Conservation (phyloP, 192 early-diverging fungal genomes). For the Kappamyces sp. region DNA sequence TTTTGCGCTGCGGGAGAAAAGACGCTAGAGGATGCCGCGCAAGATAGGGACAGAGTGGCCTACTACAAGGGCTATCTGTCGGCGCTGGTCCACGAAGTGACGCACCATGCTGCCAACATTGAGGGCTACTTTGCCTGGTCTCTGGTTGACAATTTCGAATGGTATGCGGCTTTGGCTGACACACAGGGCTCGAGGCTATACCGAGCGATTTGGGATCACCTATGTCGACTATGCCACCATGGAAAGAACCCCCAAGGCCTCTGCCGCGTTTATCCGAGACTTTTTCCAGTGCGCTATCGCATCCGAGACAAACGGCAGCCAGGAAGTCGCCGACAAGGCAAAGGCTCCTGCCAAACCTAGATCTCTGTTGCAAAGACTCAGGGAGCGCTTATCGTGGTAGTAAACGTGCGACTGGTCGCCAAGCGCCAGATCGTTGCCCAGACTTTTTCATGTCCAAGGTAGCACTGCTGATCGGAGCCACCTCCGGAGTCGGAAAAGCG, state of each 20-base stretch:
- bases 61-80: conserved; percentile 30
- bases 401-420: no score
- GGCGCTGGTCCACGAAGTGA: conserved; percentile 14
- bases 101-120: conserved; percentile 21
- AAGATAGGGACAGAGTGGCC: conserved; percentile 19
- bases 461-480: no score
- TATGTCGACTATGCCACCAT: conserved; percentile 34
- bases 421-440: no score
- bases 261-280: conserved; percentile 3
- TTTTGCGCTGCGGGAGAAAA: conserved; percentile 4
- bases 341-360: no score
- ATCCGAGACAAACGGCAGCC: no score
- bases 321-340: no score
- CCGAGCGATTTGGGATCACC: conserved; percentile 28
- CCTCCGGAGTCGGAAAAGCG: no score
- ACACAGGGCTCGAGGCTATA: conserved; percentile 15
- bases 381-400: no score
- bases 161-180: background rate
- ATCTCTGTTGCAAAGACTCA: no score
- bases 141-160: conserved; percentile 42
- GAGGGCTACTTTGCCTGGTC: conserved; percentile 36
- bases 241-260: conserved; percentile 28
- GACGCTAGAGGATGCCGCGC: conserved; percentile 11
- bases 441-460: no score
- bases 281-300: no score